These are phyloP conservation scores for Cucurbita ficifolia DNA, from an alignment of 306 rosid genomes.

Conservation along the genomic window DNA sequence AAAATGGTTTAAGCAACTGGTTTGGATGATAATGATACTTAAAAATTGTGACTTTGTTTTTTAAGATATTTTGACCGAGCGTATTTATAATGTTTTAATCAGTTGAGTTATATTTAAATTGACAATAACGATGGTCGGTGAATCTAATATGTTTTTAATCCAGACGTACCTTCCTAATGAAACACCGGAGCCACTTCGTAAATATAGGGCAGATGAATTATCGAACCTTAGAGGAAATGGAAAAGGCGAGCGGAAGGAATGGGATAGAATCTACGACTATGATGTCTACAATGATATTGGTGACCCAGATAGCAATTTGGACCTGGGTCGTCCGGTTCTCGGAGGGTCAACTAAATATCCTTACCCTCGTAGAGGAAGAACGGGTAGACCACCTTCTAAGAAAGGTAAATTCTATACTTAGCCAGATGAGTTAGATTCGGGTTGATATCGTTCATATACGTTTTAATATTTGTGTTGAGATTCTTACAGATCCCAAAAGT, in stretches of 20 bases:
- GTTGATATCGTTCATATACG: too few species aligned
- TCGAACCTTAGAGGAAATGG: slow-evolving; percentile 49
- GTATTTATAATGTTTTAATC: too few species aligned
- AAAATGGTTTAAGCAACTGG: not conserved
- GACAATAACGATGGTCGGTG: too few species aligned
- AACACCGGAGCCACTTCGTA: slow-evolving; percentile 31
- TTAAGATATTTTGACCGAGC: too few species aligned
- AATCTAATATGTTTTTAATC: too few species aligned
- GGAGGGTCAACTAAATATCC: slow-evolving; percentile 48
- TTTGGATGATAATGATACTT: not conserved
- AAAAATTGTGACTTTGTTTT: too few species aligned
- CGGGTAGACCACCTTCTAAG: slow-evolving; percentile 33
- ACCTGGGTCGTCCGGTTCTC: slow-evolving; percentile 39
- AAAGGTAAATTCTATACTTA: slow-evolving; percentile 19
- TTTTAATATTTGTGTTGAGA: too few species aligned
- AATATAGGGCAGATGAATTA: slow-evolving; percentile 40
- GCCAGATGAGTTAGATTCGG: too few species aligned
- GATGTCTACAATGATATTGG: slow-evolving; percentile 72
- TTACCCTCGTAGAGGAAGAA: slow-evolving; percentile 75
- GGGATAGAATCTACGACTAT: slow-evolving; percentile 61
- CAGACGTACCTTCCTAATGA: slow-evolving; percentile 53
- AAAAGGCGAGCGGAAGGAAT: slow-evolving; percentile 18
- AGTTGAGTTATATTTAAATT: too few species aligned
- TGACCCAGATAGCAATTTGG: slow-evolving; percentile 20
- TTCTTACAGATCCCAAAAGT: slow-evolving; percentile 12